Evolutionary conservation across 140 eudicot species (phyloP).

Genomic region (Bidens hawaiensis): DNA sequence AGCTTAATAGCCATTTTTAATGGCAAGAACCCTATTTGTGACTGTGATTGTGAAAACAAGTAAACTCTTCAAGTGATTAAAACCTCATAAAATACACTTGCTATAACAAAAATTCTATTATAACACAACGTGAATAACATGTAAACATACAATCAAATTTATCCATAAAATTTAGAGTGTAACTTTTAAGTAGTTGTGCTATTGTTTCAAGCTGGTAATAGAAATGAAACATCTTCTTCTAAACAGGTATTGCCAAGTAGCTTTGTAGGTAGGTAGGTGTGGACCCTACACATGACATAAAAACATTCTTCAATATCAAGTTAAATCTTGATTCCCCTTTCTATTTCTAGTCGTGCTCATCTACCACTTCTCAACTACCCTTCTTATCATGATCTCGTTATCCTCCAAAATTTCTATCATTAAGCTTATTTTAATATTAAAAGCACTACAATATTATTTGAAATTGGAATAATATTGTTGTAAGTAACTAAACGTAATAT

Average conservation of each 20-base stretch:
- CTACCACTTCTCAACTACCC: slow-evolving; percentile 23
- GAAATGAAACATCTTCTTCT: slow-evolving; percentile 30
- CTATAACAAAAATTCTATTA: too few species aligned
- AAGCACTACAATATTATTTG: not conserved
- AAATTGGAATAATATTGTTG: not conserved
- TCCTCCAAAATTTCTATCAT: not conserved
- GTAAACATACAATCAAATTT: not conserved
- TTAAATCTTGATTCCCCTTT: slow-evolving; percentile 11
- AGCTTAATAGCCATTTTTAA: too few species aligned
- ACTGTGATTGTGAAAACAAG: too few species aligned
- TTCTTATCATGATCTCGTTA: slow-evolving; percentile 11
- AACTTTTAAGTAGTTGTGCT: slow-evolving; percentile 22
- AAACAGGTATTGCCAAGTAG: slow-evolving; percentile 17
- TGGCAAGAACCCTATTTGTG: too few species aligned
- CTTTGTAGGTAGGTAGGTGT: slow-evolving; percentile 21
- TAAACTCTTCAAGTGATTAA: too few species aligned
- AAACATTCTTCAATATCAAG: slow-evolving; percentile 33
- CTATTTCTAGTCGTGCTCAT: slow-evolving; percentile 10
- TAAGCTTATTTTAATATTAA: not conserved
- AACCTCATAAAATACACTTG: too few species aligned
- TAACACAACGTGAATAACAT: not conserved
- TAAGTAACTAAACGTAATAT: not conserved
- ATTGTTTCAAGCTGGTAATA: slow-evolving; percentile 34
- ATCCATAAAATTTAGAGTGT: slow-evolving; percentile 6
- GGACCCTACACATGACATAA: slow-evolving; percentile 13